phyloP scores from a whole-genome alignment of 257 asterid genomes.

The Sherardia arvensis region DNA sequence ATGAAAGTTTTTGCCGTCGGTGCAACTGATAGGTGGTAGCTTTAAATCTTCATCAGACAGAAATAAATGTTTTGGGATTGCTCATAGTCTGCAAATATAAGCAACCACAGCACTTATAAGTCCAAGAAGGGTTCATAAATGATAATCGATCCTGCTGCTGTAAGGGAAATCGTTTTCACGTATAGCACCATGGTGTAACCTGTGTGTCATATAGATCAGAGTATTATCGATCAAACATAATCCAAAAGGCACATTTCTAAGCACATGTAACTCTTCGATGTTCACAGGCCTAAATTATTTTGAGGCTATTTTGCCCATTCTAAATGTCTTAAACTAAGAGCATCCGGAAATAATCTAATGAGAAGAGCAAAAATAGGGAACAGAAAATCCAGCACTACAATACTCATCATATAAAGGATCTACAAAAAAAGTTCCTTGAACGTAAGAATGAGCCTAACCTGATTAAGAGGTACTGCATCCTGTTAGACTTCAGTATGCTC shows the following conservation, averaged over 20 bases:
- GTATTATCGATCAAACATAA: neutral
- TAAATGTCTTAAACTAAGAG: neutral
- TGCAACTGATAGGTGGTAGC: neutral
- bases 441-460: conserved; percentile 22
- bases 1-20: neutral
- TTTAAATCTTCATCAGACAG: conserved; percentile 3
- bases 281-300: neutral
- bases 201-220: neutral
- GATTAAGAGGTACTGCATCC: conserved; percentile 14
- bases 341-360: neutral
- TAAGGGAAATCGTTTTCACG: neutral
- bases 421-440: neutral
- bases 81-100: conserved; percentile 1
- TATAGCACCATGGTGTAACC: neutral
- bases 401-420: neutral
- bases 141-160: neutral
- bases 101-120: neutral
- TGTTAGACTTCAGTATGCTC: conserved; percentile 22
- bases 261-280: neutral
- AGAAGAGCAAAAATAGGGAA: neutral
- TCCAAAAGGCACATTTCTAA: neutral
- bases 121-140: neutral
- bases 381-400: neutral
- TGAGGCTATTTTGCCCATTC: neutral
- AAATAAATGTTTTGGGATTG: neutral